These are phyloP conservation scores for Calonectria pseudoreteaudii DNA, from an alignment of 2,329 filamentous ascomycete genomes.

Conservation along the genomic window DNA sequence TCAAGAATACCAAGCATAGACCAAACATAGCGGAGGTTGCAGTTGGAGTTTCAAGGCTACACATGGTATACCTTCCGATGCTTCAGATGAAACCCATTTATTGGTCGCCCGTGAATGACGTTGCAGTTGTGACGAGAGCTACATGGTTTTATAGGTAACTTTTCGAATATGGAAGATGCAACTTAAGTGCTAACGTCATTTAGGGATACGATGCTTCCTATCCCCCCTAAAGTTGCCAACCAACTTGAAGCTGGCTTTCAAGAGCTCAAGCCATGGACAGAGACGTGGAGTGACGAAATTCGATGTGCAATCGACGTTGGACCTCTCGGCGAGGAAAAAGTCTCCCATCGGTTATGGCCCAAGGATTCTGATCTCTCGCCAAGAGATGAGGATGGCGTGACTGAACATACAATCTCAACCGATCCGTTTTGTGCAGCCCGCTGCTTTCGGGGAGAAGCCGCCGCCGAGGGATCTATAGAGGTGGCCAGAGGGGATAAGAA, in stretches of 20 bases:
- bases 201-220: conserved; percentile 87
- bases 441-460: conserved; percentile 70
- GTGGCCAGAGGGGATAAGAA: conserved; percentile 44
- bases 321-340: conserved; percentile 89
- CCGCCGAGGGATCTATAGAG: conserved; percentile 64
- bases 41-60: conserved; percentile 90
- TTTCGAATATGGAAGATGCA: not conserved
- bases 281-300: conserved; percentile 93
- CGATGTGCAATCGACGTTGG: conserved; percentile 92
- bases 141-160: conserved; percentile 92
- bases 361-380: conserved; percentile 54
- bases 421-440: conserved; percentile 70
- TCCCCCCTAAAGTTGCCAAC: conserved; percentile 88
- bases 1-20: conserved; percentile 20
- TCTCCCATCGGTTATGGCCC: conserved; percentile 86
- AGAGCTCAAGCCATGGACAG: conserved; percentile 87
- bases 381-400: conserved; percentile 27
- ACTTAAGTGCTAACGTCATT: conserved; percentile 26
- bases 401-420: conserved; percentile 59
- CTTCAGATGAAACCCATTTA: conserved; percentile 97
- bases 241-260: conserved; percentile 92
- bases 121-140: conserved; percentile 82
- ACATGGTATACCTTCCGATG: conserved; percentile 85
- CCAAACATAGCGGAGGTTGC: conserved; percentile 70
- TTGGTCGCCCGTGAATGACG: conserved; percentile 94